These are phyloP conservation scores for Rostrohypoxylon terebratum DNA, from an alignment of 495 filamentous ascomycete genomes.

Conservation along the genomic window DNA sequence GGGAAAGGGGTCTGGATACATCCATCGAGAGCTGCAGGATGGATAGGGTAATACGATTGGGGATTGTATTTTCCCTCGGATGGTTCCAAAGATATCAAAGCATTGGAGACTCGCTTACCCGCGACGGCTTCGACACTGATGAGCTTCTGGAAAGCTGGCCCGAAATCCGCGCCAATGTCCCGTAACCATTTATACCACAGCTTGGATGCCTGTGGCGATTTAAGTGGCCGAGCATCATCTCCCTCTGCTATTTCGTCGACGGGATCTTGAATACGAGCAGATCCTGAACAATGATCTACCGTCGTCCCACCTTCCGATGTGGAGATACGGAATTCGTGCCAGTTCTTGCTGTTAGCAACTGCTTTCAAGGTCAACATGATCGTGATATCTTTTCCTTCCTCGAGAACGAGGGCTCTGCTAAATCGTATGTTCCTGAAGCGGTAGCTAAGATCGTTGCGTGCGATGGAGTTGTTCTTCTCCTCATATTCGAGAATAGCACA, in stretches of 20 bases:
- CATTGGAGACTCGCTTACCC: conserved; percentile 32
- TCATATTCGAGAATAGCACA: neutral
- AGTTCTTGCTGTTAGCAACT: neutral
- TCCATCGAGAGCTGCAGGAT: conserved; percentile 56
- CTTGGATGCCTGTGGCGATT: conserved; percentile 5
- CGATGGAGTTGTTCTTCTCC: neutral
- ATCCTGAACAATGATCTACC: conserved; percentile 2
- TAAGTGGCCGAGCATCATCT: conserved; percentile 19
- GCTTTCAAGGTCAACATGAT: neutral
- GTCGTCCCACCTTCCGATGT: neutral
- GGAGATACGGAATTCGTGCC: conserved; percentile 18
- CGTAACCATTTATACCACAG: conserved; percentile 51
- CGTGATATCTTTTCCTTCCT: conserved; percentile 20
- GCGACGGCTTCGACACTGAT: conserved; percentile 41
- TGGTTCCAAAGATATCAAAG: conserved; percentile 4
- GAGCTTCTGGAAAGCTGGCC: conserved; percentile 47
- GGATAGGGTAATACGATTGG: conserved; percentile 55
- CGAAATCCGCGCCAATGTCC: conserved; percentile 47
- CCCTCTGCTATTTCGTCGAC: neutral
- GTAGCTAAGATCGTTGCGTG: conserved; percentile 32
- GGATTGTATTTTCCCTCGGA: conserved; percentile 39
- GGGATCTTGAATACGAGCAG: neutral
- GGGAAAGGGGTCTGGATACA: conserved; percentile 51
- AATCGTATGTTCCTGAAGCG: conserved; percentile 49
- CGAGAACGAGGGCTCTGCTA: conserved; percentile 29